phyloP scores from a whole-genome alignment of 1,284 basidiomycete genomes.

The Pseudozyma thailandica region DNA sequence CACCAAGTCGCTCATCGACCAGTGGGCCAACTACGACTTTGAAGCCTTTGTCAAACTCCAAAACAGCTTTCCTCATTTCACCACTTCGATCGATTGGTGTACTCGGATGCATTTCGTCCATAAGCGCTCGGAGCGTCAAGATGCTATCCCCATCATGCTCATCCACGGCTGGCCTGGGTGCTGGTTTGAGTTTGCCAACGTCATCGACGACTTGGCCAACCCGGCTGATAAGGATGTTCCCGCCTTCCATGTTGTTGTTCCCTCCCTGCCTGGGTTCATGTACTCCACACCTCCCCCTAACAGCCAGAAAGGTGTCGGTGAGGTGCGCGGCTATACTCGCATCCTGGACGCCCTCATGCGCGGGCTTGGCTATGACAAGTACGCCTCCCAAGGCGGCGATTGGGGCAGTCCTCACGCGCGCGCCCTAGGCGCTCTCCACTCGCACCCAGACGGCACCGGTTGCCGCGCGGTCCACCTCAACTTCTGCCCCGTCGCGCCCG shows the following conservation, averaged over 20 bases:
- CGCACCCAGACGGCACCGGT: constrained; percentile 48
- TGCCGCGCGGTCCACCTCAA: constrained; percentile 61
- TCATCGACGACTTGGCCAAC: constrained; percentile 44
- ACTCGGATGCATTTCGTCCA: constrained; percentile 56
- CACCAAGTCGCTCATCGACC: constrained; percentile 27
- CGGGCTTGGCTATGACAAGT: constrained; percentile 49
- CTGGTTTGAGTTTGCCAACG: constrained; percentile 51
- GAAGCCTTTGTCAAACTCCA: constrained; percentile 23
- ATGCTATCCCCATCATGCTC: constrained; percentile 62
- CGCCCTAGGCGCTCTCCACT: constrained; percentile 41
- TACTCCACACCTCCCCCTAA: constrained; percentile 51
- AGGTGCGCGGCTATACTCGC: constrained; percentile 48
- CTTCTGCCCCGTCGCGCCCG: constrained; percentile 54
- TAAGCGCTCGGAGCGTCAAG: constrained; percentile 33
- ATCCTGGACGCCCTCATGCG: constrained; percentile 59
- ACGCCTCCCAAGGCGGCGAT: constrained; percentile 60
- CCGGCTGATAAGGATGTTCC: constrained; percentile 33
- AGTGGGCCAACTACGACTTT: constrained; percentile 43
- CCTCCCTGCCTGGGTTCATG: constrained; percentile 58
- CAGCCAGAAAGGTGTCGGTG: constrained; percentile 36
- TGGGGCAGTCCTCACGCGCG: constrained; percentile 57
- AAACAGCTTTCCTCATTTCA: constrained; percentile 52
- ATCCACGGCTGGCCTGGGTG: constrained; percentile 62
- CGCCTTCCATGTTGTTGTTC: constrained; percentile 63
- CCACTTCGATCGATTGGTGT: constrained; percentile 58